Base-by-base conservation (phyloP, 2,329 filamentous ascomycete genomes). In the Septoria linicola region DNA sequence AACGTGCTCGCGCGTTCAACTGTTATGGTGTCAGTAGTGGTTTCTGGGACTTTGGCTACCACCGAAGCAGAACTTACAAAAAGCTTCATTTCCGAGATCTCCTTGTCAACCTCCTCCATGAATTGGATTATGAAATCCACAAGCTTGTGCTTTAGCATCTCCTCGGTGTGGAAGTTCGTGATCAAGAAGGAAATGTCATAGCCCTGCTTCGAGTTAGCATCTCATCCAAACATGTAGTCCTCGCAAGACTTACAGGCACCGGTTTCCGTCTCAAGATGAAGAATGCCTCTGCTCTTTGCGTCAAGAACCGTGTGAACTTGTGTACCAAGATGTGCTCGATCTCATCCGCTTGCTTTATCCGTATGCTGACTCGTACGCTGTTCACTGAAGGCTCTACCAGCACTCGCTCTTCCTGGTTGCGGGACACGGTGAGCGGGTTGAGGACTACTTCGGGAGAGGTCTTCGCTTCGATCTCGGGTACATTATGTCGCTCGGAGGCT, bases 21-120 rank as follows among this genome's bases (percentile, higher is more conserved):
- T 96, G 66, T 11, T 46, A 8, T 30, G 46, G 16, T 50, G 66
- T 74, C 61, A 76, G 36, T 21, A 40, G 10, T 19, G 14, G 14
- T 11, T 21, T 11, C 21, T 7, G 30, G 34, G 20, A n/a, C 27
- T 10, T 14, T 25, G 14, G 23, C n/a, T 10, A 13, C 13, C 5
- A 7, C 8, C 25, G 17, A 16, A 30, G 31, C 19, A 8, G 6
- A 20, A 78, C 89, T 63, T 81, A 96, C 92, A 73, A 99, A 99
- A 66, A 99, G 86, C 81, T 99, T 99, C 93, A 99, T 97, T 76
- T 99, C 95, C 2, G 93, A 97, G 54, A 99, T 99, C 73, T 99
- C 93, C 79, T 99, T 99, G 73, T 99, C 95, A 3, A 99, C 95
- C 71, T 99, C 93, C 73, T 99, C 92, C 92, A 99, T 97, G 68